Base-by-base conservation (phyloP, 148 eudicot species). In the Cornus controversa region DNA sequence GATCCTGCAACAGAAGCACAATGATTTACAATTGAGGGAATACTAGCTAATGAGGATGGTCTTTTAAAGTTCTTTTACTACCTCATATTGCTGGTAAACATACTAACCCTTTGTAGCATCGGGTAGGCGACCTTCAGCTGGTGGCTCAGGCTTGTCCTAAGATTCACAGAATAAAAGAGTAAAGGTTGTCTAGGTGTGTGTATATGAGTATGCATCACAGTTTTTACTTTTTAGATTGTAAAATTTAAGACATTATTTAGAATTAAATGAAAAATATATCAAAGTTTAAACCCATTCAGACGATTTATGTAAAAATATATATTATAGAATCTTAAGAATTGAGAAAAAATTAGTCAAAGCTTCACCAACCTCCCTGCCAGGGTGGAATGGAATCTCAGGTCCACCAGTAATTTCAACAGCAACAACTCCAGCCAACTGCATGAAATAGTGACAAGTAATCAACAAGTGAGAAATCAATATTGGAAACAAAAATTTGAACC, bases 381-480 rank as follows among this genome's bases (percentile, higher is more conserved):
- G 99, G 82, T 95, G 99, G 91, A 91, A 95, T 42, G 96, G 96
- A 80, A 95, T 77, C 72, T 94, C 98, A 70, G 98, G 98, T 78
- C 98, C 98, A 58, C 98, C 98, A 36, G 97, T 91, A 34, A 94
- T 76, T 70, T 94, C 96, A 73, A 94, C 98, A 78, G 96, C 98
- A 76, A 94, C 98, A 80, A 92, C 96, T 64, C 98, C 96, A 78
- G 96, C 96, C 82, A 92, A 84, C 96, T 92, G 69, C 57, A 75
- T 50, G n/a, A 22, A 69, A 75, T 20, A 20, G 1, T 5, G 62
- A 34, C 72, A 78, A 29, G 18, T 67, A 8, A n/a, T 4, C 31
- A 40, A 64, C 27, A 25, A 31, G 9, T 22, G 66, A 47, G 18
- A 40, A 65, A 6, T 24, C 27, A 57, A 1, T 31, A 18, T 54